phyloP scores from a whole-genome alignment of 2,329 filamentous ascomycete genomes.

The Monilinia fructicola region DNA sequence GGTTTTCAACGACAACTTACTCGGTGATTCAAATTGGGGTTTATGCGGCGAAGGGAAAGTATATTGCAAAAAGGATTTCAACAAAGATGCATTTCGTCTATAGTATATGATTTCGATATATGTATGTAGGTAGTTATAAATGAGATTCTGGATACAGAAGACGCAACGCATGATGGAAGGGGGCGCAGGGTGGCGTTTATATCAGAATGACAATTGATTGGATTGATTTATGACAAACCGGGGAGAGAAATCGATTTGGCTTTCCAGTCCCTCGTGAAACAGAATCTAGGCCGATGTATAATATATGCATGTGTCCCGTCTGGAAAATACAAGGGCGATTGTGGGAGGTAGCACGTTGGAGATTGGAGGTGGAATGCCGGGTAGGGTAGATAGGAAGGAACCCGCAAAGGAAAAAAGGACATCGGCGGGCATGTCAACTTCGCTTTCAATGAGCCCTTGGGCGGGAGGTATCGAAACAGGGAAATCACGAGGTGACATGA shows the following conservation, averaged over 20 bases:
- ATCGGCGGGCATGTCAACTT: not conserved
- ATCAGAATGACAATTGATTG: not conserved
- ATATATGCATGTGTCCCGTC: no score
- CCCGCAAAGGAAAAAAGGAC: not conserved
- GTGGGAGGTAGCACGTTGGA: no score
- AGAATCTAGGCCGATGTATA: no score
- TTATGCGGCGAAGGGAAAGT: not conserved
- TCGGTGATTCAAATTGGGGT: not conserved
- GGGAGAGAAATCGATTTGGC: conserved; percentile 71
- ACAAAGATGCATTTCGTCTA: not conserved
- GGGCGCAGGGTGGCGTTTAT: conserved; percentile 74
- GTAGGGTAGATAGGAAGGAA: not conserved
- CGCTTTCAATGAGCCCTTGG: not conserved
- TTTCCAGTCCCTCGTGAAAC: not conserved
- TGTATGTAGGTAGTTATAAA: conserved; percentile 28
- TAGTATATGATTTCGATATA: not conserved
- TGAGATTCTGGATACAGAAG: conserved; percentile 40
- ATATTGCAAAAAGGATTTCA: not conserved
- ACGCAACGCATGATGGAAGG: not conserved
- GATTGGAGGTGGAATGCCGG: not conserved
- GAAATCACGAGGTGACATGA: not conserved
- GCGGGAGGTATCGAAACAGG: not conserved
- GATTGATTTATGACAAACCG: conserved; percentile 63
- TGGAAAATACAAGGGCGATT: no score
- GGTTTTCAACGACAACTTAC: conserved; percentile 6